Base-by-base conservation (phyloP, 257 asterid genomes). In the Lavandula angustifolia region DNA sequence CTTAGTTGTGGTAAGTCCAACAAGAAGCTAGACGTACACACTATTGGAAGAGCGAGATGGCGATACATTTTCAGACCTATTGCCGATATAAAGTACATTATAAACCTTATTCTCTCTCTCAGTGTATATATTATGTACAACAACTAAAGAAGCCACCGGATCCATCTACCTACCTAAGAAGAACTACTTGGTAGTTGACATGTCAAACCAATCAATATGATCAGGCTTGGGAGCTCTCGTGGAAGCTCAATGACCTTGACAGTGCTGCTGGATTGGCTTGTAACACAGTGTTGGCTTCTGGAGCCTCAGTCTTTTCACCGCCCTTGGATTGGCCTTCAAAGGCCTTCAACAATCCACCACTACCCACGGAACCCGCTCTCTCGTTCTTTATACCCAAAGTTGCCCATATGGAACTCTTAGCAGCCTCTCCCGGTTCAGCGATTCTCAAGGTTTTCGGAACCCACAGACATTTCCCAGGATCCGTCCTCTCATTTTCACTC, bases 231-330 rank as follows among this genome's bases (percentile, higher is more conserved):
- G 83, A 79, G 66, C 70, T 81, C 84, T 91, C 96, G 5, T 73
- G 88, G 81, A 88, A 91, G 80, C 70, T 79, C 51, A 84, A 42
- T 3, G 96, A 87, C 77, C 98, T 76, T 27, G 95, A 88, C 60
- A 88, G 18, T 46, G 98, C 96, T 9, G 98, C 95, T 42, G 96
- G 98, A 78, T 90, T 90, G 57, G 95, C 97, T 58, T 78, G 89
- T 61, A 90, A 82, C 11, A 85, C 83, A 1, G 84, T 42, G 9
- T 85, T 75, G 44, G 81, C 63, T 78, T 80, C 88, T 7, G 68
- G 54, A 47, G 47, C 81, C 32, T 31, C 78, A 0, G 63, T n/a
- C 76, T 69, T 87, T 38, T 70, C 80, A 10, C 59, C 76, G 33
- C 43, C 76, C 72, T 80, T 82, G 1, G 88, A 73, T 55, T 52